Evolutionary conservation across 1,139 yeast species (phyloP).

Genomic region (Scheffersomyces illinoinensis): DNA sequence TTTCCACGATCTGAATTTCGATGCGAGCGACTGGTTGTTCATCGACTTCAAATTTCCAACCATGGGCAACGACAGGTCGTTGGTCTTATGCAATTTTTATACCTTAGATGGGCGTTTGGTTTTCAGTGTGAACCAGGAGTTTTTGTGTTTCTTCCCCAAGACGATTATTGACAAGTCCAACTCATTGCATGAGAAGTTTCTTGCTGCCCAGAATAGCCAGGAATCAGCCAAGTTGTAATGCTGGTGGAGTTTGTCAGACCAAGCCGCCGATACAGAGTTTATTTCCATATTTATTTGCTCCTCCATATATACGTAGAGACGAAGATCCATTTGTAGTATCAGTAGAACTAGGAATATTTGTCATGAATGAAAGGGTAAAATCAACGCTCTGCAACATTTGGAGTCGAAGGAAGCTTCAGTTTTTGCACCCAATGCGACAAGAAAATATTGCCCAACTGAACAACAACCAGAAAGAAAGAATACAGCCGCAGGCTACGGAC

Average conservation of each 20-base stretch:
- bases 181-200: conserved; percentile 3
- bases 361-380: too few relatives aligned
- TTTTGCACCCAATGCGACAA: not conserved
- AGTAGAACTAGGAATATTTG: not conserved
- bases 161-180: conserved; percentile 22
- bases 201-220: not conserved
- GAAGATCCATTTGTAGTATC: not conserved
- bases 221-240: not conserved
- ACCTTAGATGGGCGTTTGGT: conserved; percentile 32
- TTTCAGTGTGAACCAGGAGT: conserved; percentile 40
- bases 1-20: conserved; percentile 37
- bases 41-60: conserved; percentile 37
- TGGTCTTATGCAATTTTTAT: conserved; percentile 28
- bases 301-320: not conserved
- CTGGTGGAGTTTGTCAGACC: not conserved
- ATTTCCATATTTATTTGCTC: not conserved
- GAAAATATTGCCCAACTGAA: not conserved
- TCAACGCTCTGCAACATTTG: not conserved
- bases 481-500: not conserved
- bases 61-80: conserved; percentile 35
- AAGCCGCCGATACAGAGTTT: not conserved
- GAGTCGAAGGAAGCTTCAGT: not conserved
- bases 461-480: not conserved
- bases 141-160: conserved; percentile 29
- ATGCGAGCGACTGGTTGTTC: conserved; percentile 42